Percentiles rank a stretch among this genome's conserved stretches.
Conservation (phyloP, 1,284 basidiomycete species). For the Pterulicium gracile region DNA sequence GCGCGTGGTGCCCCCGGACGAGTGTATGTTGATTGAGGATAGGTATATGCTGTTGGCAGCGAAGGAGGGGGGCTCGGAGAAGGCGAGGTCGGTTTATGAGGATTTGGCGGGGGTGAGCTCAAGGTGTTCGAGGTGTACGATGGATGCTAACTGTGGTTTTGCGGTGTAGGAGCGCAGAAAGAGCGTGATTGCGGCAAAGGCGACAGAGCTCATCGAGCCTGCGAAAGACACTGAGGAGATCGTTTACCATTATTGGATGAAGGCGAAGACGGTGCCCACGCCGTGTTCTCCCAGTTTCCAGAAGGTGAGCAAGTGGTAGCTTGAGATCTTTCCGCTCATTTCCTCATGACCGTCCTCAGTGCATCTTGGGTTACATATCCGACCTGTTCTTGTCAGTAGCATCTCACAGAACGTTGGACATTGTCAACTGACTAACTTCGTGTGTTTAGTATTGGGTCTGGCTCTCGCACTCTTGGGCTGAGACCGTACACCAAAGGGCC, state of each 20-base stretch:
- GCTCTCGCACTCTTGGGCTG: slow-evolving; percentile 57
- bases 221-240: slow-evolving; percentile 32
- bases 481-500: slow-evolving; percentile 36
- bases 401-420: not conserved
- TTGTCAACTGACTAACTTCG: slow-evolving; percentile 4
- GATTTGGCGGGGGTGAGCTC: slow-evolving; percentile 37
- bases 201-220: slow-evolving; percentile 27
- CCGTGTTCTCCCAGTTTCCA: slow-evolving; percentile 44
- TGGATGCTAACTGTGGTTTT: not conserved
- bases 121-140: no score
- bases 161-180: slow-evolving; percentile 46
- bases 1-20: slow-evolving; percentile 44
- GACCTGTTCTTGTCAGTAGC: slow-evolving; percentile 64
- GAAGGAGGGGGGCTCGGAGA: slow-evolving; percentile 21
- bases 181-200: slow-evolving; percentile 62
- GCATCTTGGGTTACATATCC: slow-evolving; percentile 79
- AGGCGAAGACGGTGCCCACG: slow-evolving; percentile 53
- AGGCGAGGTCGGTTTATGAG: slow-evolving; percentile 20
- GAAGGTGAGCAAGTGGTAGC: slow-evolving; percentile 41
- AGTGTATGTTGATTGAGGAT: slow-evolving; percentile 54
- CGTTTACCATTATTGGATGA: slow-evolving; percentile 73
- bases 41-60: slow-evolving; percentile 25
- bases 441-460: slow-evolving; percentile 56
- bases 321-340: not conserved
- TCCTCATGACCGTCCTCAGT: slow-evolving; percentile 30